phyloP scores from a whole-genome alignment of 129 eudicot species.

The Kitagawia praeruptora region DNA sequence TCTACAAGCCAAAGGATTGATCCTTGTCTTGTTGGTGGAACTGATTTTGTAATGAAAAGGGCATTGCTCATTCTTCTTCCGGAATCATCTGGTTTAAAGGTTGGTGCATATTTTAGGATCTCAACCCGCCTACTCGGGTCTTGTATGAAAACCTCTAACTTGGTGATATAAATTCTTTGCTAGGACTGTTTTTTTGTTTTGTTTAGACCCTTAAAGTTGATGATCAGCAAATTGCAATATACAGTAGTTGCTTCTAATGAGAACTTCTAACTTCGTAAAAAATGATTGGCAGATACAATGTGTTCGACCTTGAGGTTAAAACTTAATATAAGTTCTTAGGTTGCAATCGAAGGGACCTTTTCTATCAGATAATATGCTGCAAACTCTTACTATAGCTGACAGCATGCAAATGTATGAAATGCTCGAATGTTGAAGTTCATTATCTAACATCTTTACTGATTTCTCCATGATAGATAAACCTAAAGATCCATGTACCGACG shows the following conservation, averaged over 20 bases:
- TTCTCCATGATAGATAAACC: background rate
- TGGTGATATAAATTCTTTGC: background rate
- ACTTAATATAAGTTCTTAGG: background rate
- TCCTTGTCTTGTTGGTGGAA: background rate
- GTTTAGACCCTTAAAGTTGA: background rate
- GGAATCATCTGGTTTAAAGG: background rate
- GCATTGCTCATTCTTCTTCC: background rate
- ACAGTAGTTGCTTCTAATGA: background rate
- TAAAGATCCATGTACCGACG: background rate
- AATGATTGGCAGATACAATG: background rate
- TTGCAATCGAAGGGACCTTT: background rate
- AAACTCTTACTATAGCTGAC: background rate
- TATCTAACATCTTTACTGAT: background rate
- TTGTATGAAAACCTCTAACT: too few relatives aligned
- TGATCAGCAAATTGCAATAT: background rate
- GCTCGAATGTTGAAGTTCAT: background rate
- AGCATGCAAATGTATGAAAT: background rate
- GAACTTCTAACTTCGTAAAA: background rate
- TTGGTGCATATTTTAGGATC: too few relatives aligned
- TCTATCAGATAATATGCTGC: background rate
- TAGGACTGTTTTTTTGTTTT: background rate
- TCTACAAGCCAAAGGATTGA: background rate
- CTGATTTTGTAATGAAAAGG: background rate
- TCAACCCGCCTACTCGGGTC: too few relatives aligned
- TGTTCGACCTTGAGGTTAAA: background rate